A percentile compares a stretch with the other conserved stretches of the same genome.
Conservation (phyloP, 169 alveolate species). For the Eimeria tenella region DNA sequence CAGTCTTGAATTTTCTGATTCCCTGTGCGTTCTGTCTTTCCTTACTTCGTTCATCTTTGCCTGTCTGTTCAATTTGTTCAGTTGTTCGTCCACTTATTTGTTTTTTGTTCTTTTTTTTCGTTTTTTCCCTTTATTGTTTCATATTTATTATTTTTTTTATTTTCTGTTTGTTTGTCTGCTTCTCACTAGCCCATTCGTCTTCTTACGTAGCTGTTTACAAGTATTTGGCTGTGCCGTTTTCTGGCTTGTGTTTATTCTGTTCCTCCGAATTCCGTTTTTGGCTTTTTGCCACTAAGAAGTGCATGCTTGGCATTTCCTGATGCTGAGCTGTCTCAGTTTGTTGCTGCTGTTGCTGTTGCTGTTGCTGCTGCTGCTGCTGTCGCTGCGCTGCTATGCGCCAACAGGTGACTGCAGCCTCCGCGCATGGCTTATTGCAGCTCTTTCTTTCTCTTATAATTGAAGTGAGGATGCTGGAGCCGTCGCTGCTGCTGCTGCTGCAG, state of each 20-base stretch:
- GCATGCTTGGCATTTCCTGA: too few relatives aligned
- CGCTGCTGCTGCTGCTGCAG: too few relatives aligned
- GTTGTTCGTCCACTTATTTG: background rate
- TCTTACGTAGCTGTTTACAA: too few relatives aligned
- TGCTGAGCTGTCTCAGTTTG: too few relatives aligned
- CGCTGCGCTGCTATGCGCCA: background rate
- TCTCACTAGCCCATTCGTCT: background rate
- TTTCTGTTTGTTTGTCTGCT: background rate
- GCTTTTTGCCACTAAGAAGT: too few relatives aligned
- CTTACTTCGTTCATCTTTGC: too few relatives aligned
- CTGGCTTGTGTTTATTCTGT: too few relatives aligned
- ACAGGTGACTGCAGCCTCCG: background rate
- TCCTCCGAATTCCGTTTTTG: too few relatives aligned
- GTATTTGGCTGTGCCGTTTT: too few relatives aligned
- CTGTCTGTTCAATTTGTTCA: background rate
- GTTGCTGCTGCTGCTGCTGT: slow-evolving; percentile 12
- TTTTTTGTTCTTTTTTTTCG: background rate
- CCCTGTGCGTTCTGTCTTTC: too few relatives aligned
- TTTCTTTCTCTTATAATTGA: slow-evolving; percentile 6
- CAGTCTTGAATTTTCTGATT: too few relatives aligned
- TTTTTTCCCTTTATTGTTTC: background rate
- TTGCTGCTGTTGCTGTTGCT: background rate
- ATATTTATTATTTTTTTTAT: too few relatives aligned
- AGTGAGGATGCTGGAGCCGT: background rate
- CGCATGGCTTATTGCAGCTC: background rate